Evolutionary conservation across 1,284 basidiomycete species (phyloP).

Genomic region (Fistulinella cinereoalba): DNA sequence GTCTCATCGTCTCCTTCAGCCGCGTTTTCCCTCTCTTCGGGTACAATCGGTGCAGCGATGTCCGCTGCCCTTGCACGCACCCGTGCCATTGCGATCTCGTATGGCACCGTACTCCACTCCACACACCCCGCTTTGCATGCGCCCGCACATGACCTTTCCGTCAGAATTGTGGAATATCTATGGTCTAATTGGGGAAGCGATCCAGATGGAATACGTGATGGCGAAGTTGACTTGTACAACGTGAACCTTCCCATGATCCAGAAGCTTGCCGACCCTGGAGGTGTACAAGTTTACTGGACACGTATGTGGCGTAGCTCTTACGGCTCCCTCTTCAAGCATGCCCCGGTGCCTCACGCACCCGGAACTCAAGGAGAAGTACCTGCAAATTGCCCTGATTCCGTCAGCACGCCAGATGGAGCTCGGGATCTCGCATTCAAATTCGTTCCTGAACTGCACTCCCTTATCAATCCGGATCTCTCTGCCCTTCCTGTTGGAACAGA

Average conservation of each 20-base stretch:
- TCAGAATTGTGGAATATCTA: constrained; percentile 67
- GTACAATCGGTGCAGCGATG: constrained; percentile 87
- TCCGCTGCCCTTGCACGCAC: constrained; percentile 67
- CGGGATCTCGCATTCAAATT: constrained; percentile 84
- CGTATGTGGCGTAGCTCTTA: constrained; percentile 79
- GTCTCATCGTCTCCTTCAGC: constrained; percentile 43
- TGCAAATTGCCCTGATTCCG: constrained; percentile 44
- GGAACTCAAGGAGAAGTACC: constrained; percentile 15
- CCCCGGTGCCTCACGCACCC: too few relatives aligned
- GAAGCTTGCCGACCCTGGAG: constrained; percentile 51
- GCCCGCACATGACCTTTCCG: constrained; percentile 68
- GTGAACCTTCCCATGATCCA: constrained; percentile 79
- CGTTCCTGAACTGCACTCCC: constrained; percentile 68
- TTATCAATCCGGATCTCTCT: constrained; percentile 62
- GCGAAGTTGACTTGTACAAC: constrained; percentile 77
- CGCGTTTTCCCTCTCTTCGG: constrained; percentile 84
- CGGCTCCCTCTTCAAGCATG: constrained; percentile 64
- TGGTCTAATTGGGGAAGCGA: constrained; percentile 82
- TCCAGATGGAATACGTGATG: constrained; percentile 50
- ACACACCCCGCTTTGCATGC: constrained; percentile 58
- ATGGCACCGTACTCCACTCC: constrained; percentile 75
- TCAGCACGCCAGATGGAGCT: background rate
- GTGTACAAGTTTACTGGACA: too few relatives aligned
- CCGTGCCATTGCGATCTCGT: constrained; percentile 78
- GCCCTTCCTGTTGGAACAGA: constrained; percentile 75